These are phyloP conservation scores for Periglandula ipomoeae DNA, from an alignment of 2,329 filamentous ascomycete species.

Conservation along the genomic window DNA sequence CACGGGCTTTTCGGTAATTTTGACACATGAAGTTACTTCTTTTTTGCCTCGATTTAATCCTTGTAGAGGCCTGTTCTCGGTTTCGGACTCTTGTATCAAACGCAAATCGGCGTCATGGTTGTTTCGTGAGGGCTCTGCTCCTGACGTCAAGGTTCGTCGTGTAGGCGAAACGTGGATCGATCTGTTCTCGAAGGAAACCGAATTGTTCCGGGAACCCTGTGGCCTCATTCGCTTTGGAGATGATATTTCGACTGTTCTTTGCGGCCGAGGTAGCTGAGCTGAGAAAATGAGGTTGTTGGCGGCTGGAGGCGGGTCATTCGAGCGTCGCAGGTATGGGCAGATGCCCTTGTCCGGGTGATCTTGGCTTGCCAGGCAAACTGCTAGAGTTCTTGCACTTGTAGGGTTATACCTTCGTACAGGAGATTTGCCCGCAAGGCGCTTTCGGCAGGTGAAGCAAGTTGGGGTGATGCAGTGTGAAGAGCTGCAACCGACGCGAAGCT, in stretches of 20 bases:
- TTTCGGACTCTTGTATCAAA: background rate
- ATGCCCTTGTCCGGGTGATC: slow-evolving; percentile 65
- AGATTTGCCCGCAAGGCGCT: slow-evolving; percentile 53
- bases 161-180: background rate
- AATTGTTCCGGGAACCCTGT: background rate
- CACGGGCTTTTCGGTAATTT: slow-evolving; percentile 34
- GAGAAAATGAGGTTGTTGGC: slow-evolving; percentile 39
- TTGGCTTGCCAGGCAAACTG: slow-evolving; percentile 70
- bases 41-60: background rate
- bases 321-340: slow-evolving; percentile 44
- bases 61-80: background rate
- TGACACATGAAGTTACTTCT: slow-evolving; percentile 19
- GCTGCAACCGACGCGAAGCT: slow-evolving; percentile 75
- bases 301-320: slow-evolving; percentile 34
- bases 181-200: background rate
- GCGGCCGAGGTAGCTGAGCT: slow-evolving; percentile 13
- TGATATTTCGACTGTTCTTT: background rate
- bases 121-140: slow-evolving; percentile 4
- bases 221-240: background rate
- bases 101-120: background rate
- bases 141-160: background rate
- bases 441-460: slow-evolving; percentile 74
- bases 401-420: slow-evolving; percentile 72
- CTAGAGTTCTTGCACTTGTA: slow-evolving; percentile 72
- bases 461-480: slow-evolving; percentile 59